Evolutionary conservation across 2,329 filamentous ascomycete genomes (phyloP), one percentile per base, ranked within the genome.

Genomic region (Talaromyces sp.): DNA sequence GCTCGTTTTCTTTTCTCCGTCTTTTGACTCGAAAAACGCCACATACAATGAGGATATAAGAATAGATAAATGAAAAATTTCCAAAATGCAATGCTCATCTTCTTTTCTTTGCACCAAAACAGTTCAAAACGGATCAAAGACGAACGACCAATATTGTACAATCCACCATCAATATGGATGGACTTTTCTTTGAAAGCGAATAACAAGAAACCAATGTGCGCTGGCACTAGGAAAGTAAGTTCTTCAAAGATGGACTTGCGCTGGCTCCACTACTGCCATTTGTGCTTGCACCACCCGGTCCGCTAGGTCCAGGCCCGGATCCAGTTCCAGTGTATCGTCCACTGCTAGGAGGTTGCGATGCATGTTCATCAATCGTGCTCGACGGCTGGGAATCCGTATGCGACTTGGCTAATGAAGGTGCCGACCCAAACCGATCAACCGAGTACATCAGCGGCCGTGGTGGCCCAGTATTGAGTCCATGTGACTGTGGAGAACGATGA

Each of bases 221-320:
- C 43, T 5, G 35, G 6, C 4, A 17, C 75, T 73, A 90, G 50
- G 84, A 87, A 56, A 92, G 79, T 51, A 92, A 73, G 66, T 92
- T 91, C 65, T 86, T 84, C 61, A 92, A 71, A 9, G 88, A 91
- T 10, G 89, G 88, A 67, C 86, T 91, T 15, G 88, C 87, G 66
- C 89, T 91, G 3, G 88, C 88, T n/a, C 87, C 87, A 53, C 73
- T 73, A 33, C 67, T 68, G 2, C 60, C 40, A 41, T 53, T 54
- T n/a, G 58, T 40, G 9, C 33, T 57, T 43, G 48, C 6, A 1
- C 17, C 48, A 28, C 33, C 22, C 17, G 33, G n/a, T 22, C 43
- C 54, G 33, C 35, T 50, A 51, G 37, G 50, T 13, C 62, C 65
- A 17, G 67, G 65, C n/a, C 66, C 69, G 50, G 37, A 45, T 13